Conservation (phyloP, 306 rosid genomes). For the Dicorynia guianensis region DNA sequence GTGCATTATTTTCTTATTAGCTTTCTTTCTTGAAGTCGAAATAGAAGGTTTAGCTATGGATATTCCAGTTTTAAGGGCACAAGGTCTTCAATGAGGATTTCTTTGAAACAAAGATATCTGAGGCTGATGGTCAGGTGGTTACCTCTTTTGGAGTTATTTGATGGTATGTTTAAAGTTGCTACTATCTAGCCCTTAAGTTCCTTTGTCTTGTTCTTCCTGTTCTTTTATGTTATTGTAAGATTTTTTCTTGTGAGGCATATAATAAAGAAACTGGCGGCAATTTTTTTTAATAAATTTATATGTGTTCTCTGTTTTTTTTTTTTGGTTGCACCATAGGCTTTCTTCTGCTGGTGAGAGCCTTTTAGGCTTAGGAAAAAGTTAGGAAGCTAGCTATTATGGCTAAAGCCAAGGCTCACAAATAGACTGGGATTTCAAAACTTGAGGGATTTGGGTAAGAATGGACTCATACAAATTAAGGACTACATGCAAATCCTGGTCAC, state of each 20-base stretch:
- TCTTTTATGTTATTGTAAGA: background rate
- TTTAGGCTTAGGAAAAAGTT: constrained; percentile 3
- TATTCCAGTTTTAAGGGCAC: constrained; percentile 93
- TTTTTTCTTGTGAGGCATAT: constrained; percentile 16
- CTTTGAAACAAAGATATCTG: constrained; percentile 76
- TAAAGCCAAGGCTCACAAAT: constrained; percentile 10
- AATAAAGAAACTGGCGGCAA: constrained; percentile 6
- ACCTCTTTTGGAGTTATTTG: constrained; percentile 93
- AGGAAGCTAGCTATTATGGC: background rate
- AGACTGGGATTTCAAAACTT: background rate
- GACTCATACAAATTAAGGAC: constrained; percentile 1
- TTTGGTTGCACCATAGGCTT: background rate
- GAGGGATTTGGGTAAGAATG: constrained; percentile 12
- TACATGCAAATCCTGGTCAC: constrained; percentile 11
- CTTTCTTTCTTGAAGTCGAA: constrained; percentile 66
- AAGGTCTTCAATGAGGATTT: constrained; percentile 93
- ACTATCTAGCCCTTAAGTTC: constrained; percentile 18
- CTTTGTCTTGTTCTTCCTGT: background rate
- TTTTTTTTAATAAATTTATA: constrained; percentile 5
- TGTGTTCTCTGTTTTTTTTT: too few species aligned
- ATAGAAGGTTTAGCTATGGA: constrained; percentile 83
- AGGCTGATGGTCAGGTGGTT: constrained; percentile 84
- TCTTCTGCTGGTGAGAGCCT: constrained; percentile 5
- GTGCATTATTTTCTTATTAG: constrained; percentile 41
- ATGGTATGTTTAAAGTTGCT: constrained; percentile 62